Evolutionary conservation across 2,329 filamentous ascomycete species (phyloP).

Genomic region (Fusarium zealandicum): DNA sequence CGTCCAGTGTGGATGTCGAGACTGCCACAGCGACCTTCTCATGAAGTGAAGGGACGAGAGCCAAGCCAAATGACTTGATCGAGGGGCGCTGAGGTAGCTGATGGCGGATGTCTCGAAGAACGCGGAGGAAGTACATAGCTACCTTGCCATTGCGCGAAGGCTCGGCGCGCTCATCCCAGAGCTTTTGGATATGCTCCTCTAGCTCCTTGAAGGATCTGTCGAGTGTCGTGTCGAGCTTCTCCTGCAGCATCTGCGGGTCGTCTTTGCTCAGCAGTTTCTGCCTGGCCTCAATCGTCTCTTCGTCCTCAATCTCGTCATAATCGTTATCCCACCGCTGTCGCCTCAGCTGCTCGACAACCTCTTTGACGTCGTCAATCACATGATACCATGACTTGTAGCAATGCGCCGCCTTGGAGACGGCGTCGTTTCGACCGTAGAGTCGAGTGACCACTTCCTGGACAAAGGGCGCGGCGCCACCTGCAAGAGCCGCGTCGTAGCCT

Average conservation of each 20-base stretch:
- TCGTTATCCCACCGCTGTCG: constrained; percentile 79
- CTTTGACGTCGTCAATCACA: constrained; percentile 72
- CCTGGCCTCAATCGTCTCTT: constrained; percentile 71
- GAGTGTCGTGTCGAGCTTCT: constrained; percentile 64
- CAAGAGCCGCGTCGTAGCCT: constrained; percentile 70
- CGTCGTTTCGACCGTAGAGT: constrained; percentile 74
- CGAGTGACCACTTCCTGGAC: constrained; percentile 73
- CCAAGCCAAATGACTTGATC: constrained; percentile 64
- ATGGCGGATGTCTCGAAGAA: constrained; percentile 76
- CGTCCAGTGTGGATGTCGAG: constrained; percentile 56
- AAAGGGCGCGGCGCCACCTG: constrained; percentile 70
- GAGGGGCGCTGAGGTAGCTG: constrained; percentile 64
- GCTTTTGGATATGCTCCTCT: constrained; percentile 58
- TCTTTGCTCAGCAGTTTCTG: constrained; percentile 74
- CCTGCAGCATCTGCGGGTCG: constrained; percentile 70
- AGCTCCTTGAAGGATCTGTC: constrained; percentile 65
- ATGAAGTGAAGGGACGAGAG: constrained; percentile 71
- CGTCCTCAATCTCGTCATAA: constrained; percentile 75
- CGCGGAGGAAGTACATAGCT: constrained; percentile 73
- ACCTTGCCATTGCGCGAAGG: constrained; percentile 59
- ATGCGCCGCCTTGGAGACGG: constrained; percentile 67
- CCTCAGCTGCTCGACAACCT: constrained; percentile 69
- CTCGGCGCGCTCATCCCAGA: constrained; percentile 58
- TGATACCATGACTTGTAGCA: constrained; percentile 76
- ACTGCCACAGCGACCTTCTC: constrained; percentile 63